phyloP scores from a whole-genome alignment of 805 yeast genomes.

The Candida awuae region DNA sequence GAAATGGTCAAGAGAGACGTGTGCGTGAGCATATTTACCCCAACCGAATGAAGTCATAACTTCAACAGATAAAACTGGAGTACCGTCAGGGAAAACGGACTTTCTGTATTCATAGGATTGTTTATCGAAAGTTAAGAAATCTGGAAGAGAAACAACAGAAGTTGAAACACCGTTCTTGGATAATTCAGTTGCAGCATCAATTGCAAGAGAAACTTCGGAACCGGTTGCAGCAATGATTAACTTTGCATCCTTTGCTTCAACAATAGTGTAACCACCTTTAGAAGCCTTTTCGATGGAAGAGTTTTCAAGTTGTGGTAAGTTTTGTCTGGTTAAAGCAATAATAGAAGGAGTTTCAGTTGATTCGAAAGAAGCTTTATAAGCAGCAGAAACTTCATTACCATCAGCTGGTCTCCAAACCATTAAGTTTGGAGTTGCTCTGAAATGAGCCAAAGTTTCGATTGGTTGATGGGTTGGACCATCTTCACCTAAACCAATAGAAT shows the following conservation, averaged over 20 bases:
- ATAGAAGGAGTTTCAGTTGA: constrained; percentile 61
- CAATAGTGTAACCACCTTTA: constrained; percentile 87
- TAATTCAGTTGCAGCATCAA: constrained; percentile 74
- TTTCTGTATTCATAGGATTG: constrained; percentile 77
- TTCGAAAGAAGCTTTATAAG: constrained; percentile 59
- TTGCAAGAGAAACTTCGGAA: constrained; percentile 81
- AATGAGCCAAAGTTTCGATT: constrained; percentile 79
- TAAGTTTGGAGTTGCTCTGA: constrained; percentile 77
- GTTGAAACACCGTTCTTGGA: constrained; percentile 59
- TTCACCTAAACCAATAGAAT: constrained; percentile 86
- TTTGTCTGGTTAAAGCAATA: constrained; percentile 77
- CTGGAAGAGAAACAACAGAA: constrained; percentile 87
- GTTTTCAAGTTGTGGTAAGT: constrained; percentile 88
- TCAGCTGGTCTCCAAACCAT: constrained; percentile 92
- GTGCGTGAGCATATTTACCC: constrained; percentile 93
- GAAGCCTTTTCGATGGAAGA: constrained; percentile 84
- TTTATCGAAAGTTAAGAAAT: constrained; percentile 78
- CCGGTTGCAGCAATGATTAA: constrained; percentile 85
- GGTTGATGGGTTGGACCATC: constrained; percentile 95
- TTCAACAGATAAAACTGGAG: constrained; percentile 90
- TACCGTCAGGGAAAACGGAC: constrained; percentile 88
- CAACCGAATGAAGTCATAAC: constrained; percentile 88
- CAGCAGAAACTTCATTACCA: constrained; percentile 83
- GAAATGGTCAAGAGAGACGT: constrained; percentile 89
- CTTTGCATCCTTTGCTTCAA: constrained; percentile 53